A percentile compares a stretch with the other conserved stretches of the same genome.
Conservation (phyloP, 2,329 filamentous ascomycete genomes). For the Clonostachys rhizophaga region DNA sequence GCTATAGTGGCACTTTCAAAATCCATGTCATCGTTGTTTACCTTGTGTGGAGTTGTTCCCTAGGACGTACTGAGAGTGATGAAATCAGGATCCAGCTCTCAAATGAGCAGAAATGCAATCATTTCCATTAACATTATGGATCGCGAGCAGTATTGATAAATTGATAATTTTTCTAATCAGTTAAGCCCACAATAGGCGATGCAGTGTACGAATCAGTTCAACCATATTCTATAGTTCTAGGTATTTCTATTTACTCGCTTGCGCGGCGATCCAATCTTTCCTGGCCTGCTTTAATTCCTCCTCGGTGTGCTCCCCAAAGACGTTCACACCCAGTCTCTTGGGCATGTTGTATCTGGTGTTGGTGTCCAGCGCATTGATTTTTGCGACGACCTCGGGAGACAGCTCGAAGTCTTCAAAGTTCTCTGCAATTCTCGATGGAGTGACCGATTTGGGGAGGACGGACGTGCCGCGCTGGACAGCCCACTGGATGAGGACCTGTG, state of each 20-base stretch:
- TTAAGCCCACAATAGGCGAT: too few species aligned
- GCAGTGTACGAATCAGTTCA: too few species aligned
- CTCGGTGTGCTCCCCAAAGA: constrained; percentile 32
- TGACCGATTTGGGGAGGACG: constrained; percentile 67
- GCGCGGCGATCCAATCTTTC: constrained; percentile 23
- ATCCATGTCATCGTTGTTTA: too few species aligned
- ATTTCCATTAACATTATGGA: too few species aligned
- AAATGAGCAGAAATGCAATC: too few species aligned
- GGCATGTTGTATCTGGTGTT: constrained; percentile 37
- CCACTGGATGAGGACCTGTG: constrained; percentile 51
- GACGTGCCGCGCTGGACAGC: constrained; percentile 61
- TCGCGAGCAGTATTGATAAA: too few species aligned
- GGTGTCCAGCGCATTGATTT: constrained; percentile 28
- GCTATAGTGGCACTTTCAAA: too few species aligned
- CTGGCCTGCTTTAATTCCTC: constrained; percentile 26
- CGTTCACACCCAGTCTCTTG: constrained; percentile 30
- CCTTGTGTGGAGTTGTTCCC: too few species aligned
- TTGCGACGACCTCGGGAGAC: constrained; percentile 25
- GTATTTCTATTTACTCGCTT: constrained; percentile 8
- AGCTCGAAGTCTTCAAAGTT: constrained; percentile 45
- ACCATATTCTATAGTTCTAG: too few species aligned
- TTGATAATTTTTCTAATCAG: too few species aligned
- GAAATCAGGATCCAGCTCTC: too few species aligned
- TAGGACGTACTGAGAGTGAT: too few species aligned
- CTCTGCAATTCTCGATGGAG: constrained; percentile 60